These are phyloP conservation scores for Xylaria scruposa DNA, from an alignment of 495 filamentous ascomycete genomes.

Conservation along the genomic window DNA sequence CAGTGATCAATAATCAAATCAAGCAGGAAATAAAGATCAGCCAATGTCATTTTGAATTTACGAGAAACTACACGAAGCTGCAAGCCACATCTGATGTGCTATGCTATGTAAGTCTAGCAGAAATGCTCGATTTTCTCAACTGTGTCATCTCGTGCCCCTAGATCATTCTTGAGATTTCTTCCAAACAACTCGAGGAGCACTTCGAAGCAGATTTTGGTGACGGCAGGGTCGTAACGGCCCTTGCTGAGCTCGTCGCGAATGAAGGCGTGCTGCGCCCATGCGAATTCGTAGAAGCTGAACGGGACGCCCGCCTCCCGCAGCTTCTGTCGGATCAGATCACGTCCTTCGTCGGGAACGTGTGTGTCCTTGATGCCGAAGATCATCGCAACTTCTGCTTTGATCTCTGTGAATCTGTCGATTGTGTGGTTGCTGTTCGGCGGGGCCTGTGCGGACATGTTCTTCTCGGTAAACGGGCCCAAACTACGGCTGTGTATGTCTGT, in stretches of 20 bases:
- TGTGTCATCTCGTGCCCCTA: slow-evolving; percentile 63
- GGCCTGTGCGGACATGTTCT: slow-evolving; percentile 42
- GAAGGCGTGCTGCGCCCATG: slow-evolving; percentile 94
- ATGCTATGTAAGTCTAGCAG: no score
- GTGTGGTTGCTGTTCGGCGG: slow-evolving; percentile 49
- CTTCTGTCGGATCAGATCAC: slow-evolving; percentile 85
- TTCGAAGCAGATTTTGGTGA: slow-evolving; percentile 90
- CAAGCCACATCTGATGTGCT: slow-evolving; percentile 7
- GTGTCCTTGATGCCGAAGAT: slow-evolving; percentile 90
- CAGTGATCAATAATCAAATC: not conserved
- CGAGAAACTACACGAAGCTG: not conserved
- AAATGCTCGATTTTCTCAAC: slow-evolving; percentile 63
- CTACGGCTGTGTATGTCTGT: slow-evolving; percentile 86
- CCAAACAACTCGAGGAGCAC: slow-evolving; percentile 88
- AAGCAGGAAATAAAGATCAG: not conserved
- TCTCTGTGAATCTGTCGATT: slow-evolving; percentile 63
- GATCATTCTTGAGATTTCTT: slow-evolving; percentile 75
- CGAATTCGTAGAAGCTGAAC: slow-evolving; percentile 87
- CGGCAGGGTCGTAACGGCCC: slow-evolving; percentile 87
- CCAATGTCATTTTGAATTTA: not conserved
- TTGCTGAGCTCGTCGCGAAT: slow-evolving; percentile 96
- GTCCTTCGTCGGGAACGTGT: slow-evolving; percentile 84
- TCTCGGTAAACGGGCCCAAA: slow-evolving; percentile 60
- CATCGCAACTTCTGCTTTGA: slow-evolving; percentile 79
- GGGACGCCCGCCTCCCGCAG: slow-evolving; percentile 75